phyloP scores from a whole-genome alignment of 495 filamentous ascomycete species.

The Haplographium delicatum region DNA sequence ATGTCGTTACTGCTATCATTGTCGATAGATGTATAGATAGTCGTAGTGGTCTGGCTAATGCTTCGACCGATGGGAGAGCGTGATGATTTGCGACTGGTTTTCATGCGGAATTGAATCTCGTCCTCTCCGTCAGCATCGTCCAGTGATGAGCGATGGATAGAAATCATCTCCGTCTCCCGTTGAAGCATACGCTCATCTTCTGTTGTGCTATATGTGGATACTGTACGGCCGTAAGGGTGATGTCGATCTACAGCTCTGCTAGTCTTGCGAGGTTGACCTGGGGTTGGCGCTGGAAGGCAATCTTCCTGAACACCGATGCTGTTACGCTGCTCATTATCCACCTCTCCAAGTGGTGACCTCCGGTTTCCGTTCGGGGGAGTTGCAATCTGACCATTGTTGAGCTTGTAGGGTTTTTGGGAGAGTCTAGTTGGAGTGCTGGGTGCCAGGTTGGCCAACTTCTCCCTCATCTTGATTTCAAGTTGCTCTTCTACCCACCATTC shows the following conservation, averaged over 20 bases:
- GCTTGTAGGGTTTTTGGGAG: constrained; percentile 40
- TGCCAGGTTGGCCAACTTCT: constrained; percentile 46
- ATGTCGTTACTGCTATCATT: constrained; percentile 51
- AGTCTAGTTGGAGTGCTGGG: constrained; percentile 76
- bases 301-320: constrained; percentile 61
- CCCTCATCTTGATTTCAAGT: constrained; percentile 49
- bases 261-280: constrained; percentile 90
- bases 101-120: constrained; percentile 67
- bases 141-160: constrained; percentile 46
- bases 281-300: constrained; percentile 89
- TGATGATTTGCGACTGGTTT: constrained; percentile 53
- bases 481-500: constrained; percentile 97
- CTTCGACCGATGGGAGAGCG: constrained; percentile 33
- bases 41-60: constrained; percentile 58
- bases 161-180: constrained; percentile 38
- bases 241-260: constrained; percentile 46
- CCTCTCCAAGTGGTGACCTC: constrained; percentile 81
- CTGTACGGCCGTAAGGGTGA: constrained; percentile 45
- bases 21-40: constrained; percentile 46
- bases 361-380: constrained; percentile 78
- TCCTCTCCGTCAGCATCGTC: constrained; percentile 68
- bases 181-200: constrained; percentile 30
- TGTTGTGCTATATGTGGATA: constrained; percentile 29
- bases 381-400: constrained; percentile 32
- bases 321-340: constrained; percentile 68